Base-by-base conservation (phyloP, 1,284 basidiomycete species). In the Ustilago vetiveriae region DNA sequence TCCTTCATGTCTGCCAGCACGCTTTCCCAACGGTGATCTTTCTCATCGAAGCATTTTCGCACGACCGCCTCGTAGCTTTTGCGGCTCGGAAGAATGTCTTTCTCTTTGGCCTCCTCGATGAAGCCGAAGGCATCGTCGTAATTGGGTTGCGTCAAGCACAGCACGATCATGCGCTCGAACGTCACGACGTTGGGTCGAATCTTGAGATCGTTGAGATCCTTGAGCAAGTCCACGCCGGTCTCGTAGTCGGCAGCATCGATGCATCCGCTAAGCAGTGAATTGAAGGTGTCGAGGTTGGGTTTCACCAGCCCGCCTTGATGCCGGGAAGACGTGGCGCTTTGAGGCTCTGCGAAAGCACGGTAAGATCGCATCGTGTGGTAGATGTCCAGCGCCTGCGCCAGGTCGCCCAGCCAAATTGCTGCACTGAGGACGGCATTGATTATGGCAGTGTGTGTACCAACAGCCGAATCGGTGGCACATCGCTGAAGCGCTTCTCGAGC, bases 61-160 rank as follows among this genome's bases (percentile, higher is more conserved):
- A 72, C 42, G 29, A 79, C 38, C 6, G 65, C 58, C 19, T 74
- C 74, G 48, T 78, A 79, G 23, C 54, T 69, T 39, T 67, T 65
- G 4, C 65, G 45, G 36, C 71, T 73, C 0, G 77, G 77, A 0
- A 44, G 33, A 6, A 74, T 32, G 2, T 21, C 42, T 7, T 58
- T 56, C 3, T 43, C 32, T 39, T 79, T 77, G 29, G 67, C 59
- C 39, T 74, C 60, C 35, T 79, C 72, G 29, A 79, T 59, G 30
- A 74, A 59, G 0, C 42, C 52, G 32, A 77, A 79, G 0, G 75
- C 75, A 17, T 67, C 63, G 9, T 77, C 72, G 57, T 76, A 79
- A 17, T 39, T 41, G 17, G 26, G 16, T 33, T 78, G 68, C 21
- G 54, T 57, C 17, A 76, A 30, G 45, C 66, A 58, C 21, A 78